Evolutionary conservation across 2,329 filamentous ascomycete genomes (phyloP).

Genomic region (Pseudogymnoascus sp.): DNA sequence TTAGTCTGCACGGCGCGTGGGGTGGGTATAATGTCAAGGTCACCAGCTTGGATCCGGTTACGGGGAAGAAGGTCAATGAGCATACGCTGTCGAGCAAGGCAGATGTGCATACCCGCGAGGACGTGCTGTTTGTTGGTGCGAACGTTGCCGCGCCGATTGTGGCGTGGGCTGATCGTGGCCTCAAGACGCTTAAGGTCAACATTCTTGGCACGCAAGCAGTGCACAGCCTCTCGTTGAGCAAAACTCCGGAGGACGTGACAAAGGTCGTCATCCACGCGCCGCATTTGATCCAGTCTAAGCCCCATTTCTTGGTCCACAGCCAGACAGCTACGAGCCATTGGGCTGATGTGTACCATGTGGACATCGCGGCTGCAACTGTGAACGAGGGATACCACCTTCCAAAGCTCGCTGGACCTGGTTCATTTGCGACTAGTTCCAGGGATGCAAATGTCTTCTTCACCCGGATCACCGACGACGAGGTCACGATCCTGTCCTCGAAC

Average conservation of each 20-base stretch:
- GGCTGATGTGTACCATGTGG: slow-evolving; percentile 79
- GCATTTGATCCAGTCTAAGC: slow-evolving; percentile 59
- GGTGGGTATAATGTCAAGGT: slow-evolving; percentile 72
- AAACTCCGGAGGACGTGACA: slow-evolving; percentile 45
- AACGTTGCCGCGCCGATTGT: slow-evolving; percentile 69
- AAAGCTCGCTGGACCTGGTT: slow-evolving; percentile 59
- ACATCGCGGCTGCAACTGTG: slow-evolving; percentile 61
- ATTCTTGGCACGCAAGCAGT: slow-evolving; percentile 56
- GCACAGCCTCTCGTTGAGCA: slow-evolving; percentile 46
- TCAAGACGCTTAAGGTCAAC: slow-evolving; percentile 61
- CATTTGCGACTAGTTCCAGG: slow-evolving; percentile 70
- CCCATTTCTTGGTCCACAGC: slow-evolving; percentile 82
- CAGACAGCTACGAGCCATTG: slow-evolving; percentile 64
- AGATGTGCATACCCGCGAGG: slow-evolving; percentile 57
- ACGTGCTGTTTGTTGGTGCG: slow-evolving; percentile 67
- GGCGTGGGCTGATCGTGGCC: slow-evolving; percentile 62
- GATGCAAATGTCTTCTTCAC: slow-evolving; percentile 86
- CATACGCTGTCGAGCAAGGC: slow-evolving; percentile 65
- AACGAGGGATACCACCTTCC: slow-evolving; percentile 77
- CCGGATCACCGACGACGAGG: slow-evolving; percentile 67
- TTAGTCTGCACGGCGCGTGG: slow-evolving; percentile 64
- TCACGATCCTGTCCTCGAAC: slow-evolving; percentile 65
- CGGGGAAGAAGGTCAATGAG: slow-evolving; percentile 65
- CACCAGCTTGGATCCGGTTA: slow-evolving; percentile 62
- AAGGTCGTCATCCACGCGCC: slow-evolving; percentile 64